Evolutionary conservation across 2,329 filamentous ascomycete genomes (phyloP), one percentile per base, ranked within the genome.

Genomic region (Fusarium anguioides): DNA sequence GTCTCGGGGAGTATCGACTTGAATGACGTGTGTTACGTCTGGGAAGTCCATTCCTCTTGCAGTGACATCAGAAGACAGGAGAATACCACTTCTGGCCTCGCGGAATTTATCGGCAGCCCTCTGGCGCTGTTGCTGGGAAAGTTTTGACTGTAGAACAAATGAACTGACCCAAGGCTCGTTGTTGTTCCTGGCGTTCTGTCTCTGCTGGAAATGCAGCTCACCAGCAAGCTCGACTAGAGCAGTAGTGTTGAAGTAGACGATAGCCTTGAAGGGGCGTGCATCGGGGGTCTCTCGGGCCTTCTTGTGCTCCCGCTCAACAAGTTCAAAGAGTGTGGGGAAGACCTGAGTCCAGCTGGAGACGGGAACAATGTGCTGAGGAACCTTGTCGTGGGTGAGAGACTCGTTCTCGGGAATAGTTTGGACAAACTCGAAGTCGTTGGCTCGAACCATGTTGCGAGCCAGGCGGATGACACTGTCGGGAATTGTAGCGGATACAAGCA

Each of bases 401-500:
- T 98, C 96, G 68, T 96, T 87, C 56, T 91, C 87, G 56, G 85
- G 82, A 62, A 99, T 91, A n/a, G 93, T 97, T 78, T 95, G 92
- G 61, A 97, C 88, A 73, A 96, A 97, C 75, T 96, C 88, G 78
- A 97, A 98, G 70, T 93, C 86, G 62, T 84, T 83, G 3, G 87
- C 86, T 75, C 94, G 93, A 76, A 98, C 90, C 69, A 93, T 93
- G 69, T 82, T 80, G 60, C 90, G 87, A 37, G 96, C 95, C 46
- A 98, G 86, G 40, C 86, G 81, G 69, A 97, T 89, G 41, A 99
- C 95, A 65, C 94, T 88, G 60, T 86, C 85, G 42, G 95, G 93
- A 29, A 99, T 91, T 12, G 96, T 99, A 41, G 96, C 96, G 15
- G 95, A 98, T 78, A 97, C 97, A 79, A 99, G 90, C 73, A 99